These are phyloP conservation scores for Ophiostoma sp. DNA, from an alignment of 2,329 filamentous ascomycete genomes.

Conservation along the genomic window DNA sequence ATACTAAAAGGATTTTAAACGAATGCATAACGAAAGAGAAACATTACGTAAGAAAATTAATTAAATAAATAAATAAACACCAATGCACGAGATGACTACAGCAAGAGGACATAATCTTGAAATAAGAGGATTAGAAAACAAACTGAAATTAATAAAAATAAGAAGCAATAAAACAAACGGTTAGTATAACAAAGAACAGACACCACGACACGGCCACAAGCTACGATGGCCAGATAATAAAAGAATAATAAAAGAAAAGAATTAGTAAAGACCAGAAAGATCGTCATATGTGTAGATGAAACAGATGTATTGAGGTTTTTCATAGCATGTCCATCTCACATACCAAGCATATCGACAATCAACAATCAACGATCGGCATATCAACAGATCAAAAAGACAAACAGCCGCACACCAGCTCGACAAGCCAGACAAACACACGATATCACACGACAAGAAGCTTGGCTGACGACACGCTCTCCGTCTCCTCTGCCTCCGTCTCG, in stretches of 20 bases:
- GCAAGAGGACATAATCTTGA: no score
- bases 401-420: neutral
- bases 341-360: neutral
- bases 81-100: no score
- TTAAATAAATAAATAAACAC: no score
- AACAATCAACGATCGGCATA: neutral
- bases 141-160: no score
- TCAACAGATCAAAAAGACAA: neutral
- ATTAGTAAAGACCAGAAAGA: no score
- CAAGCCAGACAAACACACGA: neutral
- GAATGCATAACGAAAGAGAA: no score
- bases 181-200: neutral
- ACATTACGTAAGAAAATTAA: no score
- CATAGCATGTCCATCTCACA: neutral
- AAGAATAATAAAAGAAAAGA: no score
- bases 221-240: no score
- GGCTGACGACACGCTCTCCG: neutral
- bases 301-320: neutral
- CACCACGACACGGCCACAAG: neutral
- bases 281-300: neutral
- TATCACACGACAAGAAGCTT: neutral
- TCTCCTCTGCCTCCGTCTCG: neutral
- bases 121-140: no score
- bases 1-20: no score
- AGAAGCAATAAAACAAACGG: neutral